phyloP scores from a whole-genome alignment of 176 grass and related monocot genomes.

The Puccinellia tenuiflora region DNA sequence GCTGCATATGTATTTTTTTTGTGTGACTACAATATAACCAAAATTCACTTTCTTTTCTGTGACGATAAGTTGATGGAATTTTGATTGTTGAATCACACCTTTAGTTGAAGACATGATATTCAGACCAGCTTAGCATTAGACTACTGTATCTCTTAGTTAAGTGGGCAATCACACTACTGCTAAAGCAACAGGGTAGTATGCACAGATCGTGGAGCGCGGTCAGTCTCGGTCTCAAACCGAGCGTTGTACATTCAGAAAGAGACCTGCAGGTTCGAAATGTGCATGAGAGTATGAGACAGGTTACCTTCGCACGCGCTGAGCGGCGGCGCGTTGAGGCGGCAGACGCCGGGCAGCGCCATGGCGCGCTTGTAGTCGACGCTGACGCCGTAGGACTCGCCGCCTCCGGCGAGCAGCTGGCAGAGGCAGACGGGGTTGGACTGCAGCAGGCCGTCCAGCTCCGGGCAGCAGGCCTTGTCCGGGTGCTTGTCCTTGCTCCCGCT shows the following conservation, averaged over 20 bases:
- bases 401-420: conserved; percentile 73
- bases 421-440: conserved; percentile 76
- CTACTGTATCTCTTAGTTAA: background rate
- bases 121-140: background rate
- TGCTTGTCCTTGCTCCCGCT: conserved; percentile 47
- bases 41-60: background rate
- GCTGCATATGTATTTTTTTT: conserved; percentile 12
- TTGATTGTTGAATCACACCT: background rate
- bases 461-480: conserved; percentile 83
- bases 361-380: conserved; percentile 65
- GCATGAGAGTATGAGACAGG: too few species aligned
- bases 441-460: conserved; percentile 71
- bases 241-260: background rate
- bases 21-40: background rate
- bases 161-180: background rate
- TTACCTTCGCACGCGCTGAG: conserved; percentile 63
- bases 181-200: background rate
- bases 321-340: conserved; percentile 55
- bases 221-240: background rate
- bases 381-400: conserved; percentile 56
- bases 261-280: background rate
- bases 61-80: background rate
- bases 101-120: too few species aligned
- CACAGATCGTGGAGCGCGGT: background rate
- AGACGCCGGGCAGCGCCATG: conserved; percentile 68